Evolutionary conservation across 352 stramenopile species (phyloP), one percentile per base, ranked within the genome.

Genomic region (Globisporangium nodosum): DNA sequence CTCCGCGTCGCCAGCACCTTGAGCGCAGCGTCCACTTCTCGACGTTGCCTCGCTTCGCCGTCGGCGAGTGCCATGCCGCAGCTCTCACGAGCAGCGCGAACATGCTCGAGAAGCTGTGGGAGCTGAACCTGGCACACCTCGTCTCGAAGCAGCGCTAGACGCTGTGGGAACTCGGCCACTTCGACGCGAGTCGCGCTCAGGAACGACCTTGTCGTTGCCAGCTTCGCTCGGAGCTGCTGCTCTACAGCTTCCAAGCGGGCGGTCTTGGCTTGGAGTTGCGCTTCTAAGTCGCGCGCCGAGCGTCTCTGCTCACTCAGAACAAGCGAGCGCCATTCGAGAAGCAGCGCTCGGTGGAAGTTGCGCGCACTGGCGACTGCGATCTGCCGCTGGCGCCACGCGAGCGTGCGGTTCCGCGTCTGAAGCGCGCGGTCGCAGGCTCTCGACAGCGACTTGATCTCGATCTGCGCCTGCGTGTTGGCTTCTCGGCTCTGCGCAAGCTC

Each of bases 351-450:
- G 7, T 54, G 60, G 15, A 49, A 50, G 13, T 50, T 39, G 2
- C 50, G 40, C 4, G 52, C 12, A 8, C 12, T 5, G 1, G 21
- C 39, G 7, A 40, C 51, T 7, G 73, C 64, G 3, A 68, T 52
- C 20, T 58, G 52, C 9, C 49, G 54, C 48, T 62, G 65, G 56
- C 58, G 66, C 72, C 72, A 85, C 2, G 47, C 37, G 5, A 85
- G 37, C 35, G 56, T 64, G 43, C 72, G 65, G 56, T 78, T 78
- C 48, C 70, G 65, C 20, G 58, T 78, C 52, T 71, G 43, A 5
- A 74, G 1, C 20, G 61, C 56, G 20, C 31, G 61, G 40, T 66
- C 60, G 4, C 75, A 18, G 3, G 51, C 40, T 43, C 50, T 57
- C 33, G 70, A 51, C 15, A 84, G 42, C 15, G 43, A 24, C 4